A percentile compares a stretch with the other conserved stretches of the same genome.
phyloP scores from a whole-genome alignment of 2,329 filamentous ascomycete genomes.

The Penicillium sp. region DNA sequence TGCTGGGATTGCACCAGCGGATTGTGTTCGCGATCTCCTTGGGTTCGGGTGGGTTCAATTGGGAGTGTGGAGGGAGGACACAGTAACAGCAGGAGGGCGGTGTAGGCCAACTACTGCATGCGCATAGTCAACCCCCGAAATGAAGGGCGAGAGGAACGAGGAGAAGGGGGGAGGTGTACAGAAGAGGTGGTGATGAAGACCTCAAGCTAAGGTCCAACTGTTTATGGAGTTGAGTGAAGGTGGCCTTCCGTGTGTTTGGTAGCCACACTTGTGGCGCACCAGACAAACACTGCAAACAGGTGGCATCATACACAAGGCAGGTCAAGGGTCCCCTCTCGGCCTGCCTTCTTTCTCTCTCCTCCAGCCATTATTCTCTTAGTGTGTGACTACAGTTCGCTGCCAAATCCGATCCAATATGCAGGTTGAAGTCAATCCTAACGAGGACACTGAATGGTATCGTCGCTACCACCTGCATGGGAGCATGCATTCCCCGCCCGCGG shows the following conservation, averaged over 20 bases:
- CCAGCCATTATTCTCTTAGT: not conserved
- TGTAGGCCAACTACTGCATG: slow-evolving; percentile 29
- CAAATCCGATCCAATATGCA: slow-evolving; percentile 50
- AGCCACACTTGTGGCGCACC: slow-evolving; percentile 30
- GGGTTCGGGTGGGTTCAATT: slow-evolving; percentile 32
- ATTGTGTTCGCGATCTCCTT: slow-evolving; percentile 28
- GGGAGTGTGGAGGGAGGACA: slow-evolving; percentile 28
- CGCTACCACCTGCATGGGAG: not conserved
- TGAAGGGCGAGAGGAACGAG: slow-evolving; percentile 3
- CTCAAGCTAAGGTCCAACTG: slow-evolving; percentile 30
- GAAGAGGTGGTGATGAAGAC: slow-evolving; percentile 23
- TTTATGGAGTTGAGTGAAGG: slow-evolving; percentile 37
- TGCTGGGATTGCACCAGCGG: slow-evolving; percentile 37
- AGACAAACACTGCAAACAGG: slow-evolving; percentile 46
- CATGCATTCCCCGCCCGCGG: slow-evolving; percentile 20
- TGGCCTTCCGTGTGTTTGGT: slow-evolving; percentile 44
- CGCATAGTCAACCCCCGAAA: slow-evolving; percentile 23
- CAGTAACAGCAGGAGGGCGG: slow-evolving; percentile 27
- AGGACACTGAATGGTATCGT: slow-evolving; percentile 91
- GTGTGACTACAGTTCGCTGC: slow-evolving; percentile 1
- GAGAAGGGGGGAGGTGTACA: slow-evolving; percentile 7
- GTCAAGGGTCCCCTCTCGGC: not conserved
- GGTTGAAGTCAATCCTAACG: slow-evolving; percentile 92
- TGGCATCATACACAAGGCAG: slow-evolving; percentile 34
- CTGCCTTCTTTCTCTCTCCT: slow-evolving; percentile 1